Evolutionary conservation across 148 eudicot genomes (phyloP).

Genomic region (Rhododendron molle): DNA sequence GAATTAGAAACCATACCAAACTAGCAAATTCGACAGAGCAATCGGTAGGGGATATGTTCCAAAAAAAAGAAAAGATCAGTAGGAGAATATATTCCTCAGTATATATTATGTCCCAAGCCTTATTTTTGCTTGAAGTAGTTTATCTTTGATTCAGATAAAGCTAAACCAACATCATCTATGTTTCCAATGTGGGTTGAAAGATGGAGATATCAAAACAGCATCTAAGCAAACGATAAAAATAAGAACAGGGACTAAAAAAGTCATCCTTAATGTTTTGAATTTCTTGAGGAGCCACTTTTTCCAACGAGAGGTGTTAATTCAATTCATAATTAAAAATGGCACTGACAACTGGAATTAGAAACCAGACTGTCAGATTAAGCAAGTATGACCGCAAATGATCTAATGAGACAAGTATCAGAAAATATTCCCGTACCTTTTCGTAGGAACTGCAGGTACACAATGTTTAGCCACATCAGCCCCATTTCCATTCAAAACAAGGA

Average conservation of each 20-base stretch:
- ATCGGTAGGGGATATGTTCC: not conserved
- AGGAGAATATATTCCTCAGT: not conserved
- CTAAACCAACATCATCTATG: not conserved
- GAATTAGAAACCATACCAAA: not conserved
- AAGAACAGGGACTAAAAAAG: not conserved
- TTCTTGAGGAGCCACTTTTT: not conserved
- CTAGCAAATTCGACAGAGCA: not conserved
- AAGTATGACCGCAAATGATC: not conserved
- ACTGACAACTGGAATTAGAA: not conserved
- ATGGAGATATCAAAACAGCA: not conserved
- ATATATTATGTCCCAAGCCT: not conserved
- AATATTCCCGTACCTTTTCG: constrained; percentile 32
- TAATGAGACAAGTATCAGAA: not conserved
- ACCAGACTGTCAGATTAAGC: not conserved
- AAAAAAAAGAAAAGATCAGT: too few species aligned
- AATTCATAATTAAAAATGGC: not conserved
- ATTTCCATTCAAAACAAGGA: constrained; percentile 55
- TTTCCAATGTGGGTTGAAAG: not conserved
- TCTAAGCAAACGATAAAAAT: not conserved
- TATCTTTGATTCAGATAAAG: not conserved
- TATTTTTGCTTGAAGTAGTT: not conserved
- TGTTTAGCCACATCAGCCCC: constrained; percentile 68
- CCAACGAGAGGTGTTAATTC: not conserved
- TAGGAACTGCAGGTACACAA: constrained; percentile 63
- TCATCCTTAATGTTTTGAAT: not conserved